Evolutionary conservation across 768 basidiomycete genomes (phyloP).

Genomic region (Auriscalpium microsporum): DNA sequence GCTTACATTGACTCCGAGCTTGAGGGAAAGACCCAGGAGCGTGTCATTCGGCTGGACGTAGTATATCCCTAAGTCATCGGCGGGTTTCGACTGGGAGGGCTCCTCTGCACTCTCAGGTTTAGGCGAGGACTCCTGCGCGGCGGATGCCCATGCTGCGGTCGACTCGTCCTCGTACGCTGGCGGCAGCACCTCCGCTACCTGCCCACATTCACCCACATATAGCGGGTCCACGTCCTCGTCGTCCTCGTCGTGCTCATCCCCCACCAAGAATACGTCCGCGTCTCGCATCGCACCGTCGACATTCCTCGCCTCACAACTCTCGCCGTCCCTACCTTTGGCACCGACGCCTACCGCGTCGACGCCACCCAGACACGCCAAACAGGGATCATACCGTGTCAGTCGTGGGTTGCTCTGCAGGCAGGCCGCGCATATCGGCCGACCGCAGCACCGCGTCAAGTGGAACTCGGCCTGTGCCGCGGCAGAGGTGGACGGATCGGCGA

Average conservation of each 20-base stretch:
- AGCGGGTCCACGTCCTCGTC: slow-evolving; percentile 7
- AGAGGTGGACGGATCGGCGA: neutral
- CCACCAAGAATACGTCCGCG: slow-evolving; percentile 56
- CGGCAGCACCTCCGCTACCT: neutral
- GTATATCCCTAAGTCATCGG: slow-evolving; percentile 1
- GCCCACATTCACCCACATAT: neutral
- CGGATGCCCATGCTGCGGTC: neutral
- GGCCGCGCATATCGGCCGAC: slow-evolving; percentile 50
- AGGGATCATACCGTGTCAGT: slow-evolving; percentile 61
- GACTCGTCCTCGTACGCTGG: neutral
- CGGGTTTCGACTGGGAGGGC: neutral
- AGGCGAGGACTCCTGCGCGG: neutral
- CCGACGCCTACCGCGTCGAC: slow-evolving; percentile 30
- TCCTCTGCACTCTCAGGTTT: neutral
- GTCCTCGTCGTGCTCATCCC: slow-evolving; percentile 46
- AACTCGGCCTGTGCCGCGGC: slow-evolving; percentile 12
- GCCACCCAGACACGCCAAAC: slow-evolving; percentile 58
- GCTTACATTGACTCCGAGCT: slow-evolving; percentile 43
- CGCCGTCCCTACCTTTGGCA: neutral
- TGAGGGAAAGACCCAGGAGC: slow-evolving; percentile 8
- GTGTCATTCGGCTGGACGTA: slow-evolving; percentile 13
- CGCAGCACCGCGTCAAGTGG: slow-evolving; percentile 57
- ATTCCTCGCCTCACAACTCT: slow-evolving; percentile 22
- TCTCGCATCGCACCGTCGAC: slow-evolving; percentile 50
- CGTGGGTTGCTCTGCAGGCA: slow-evolving; percentile 57